Evolutionary conservation across 2,329 filamentous ascomycete genomes (phyloP).

Genomic region (Colletotrichum sp.): DNA sequence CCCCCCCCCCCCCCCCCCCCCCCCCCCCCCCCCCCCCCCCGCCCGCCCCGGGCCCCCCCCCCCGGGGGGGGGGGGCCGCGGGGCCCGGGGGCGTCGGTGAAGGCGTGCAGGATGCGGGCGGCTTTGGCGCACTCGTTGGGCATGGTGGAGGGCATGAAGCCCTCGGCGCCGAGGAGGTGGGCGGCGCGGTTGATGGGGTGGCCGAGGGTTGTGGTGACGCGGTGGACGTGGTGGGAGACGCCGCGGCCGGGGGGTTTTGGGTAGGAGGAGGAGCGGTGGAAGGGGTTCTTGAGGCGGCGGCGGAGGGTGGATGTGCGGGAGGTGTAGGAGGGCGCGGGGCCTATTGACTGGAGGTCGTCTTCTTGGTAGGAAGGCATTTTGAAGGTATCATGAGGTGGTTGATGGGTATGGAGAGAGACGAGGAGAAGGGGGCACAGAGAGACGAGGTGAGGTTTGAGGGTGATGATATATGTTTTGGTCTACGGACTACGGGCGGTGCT

Average conservation of each 20-base stretch:
- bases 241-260: neutral
- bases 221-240: constrained; percentile 66
- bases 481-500: neutral
- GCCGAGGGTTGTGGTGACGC: constrained; percentile 68
- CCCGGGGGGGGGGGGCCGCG: no score
- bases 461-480: neutral
- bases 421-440: neutral
- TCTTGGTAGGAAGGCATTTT: neutral
- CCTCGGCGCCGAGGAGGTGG: constrained; percentile 73
- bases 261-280: neutral
- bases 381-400: neutral
- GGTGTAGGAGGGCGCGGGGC: neutral
- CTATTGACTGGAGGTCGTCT: neutral
- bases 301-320: neutral
- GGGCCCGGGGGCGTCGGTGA: constrained; percentile 65
- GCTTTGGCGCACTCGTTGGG: constrained; percentile 80
- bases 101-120: constrained; percentile 74
- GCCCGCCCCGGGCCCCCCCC: no score
- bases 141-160: constrained; percentile 77
- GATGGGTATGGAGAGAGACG: neutral
- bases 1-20: no score
- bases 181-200: constrained; percentile 71
- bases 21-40: no score
- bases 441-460: neutral
- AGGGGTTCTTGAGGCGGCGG: neutral